These are phyloP conservation scores for Aspergillus spinulosporus DNA, from an alignment of 2,329 filamentous ascomycete species.

Conservation along the genomic window DNA sequence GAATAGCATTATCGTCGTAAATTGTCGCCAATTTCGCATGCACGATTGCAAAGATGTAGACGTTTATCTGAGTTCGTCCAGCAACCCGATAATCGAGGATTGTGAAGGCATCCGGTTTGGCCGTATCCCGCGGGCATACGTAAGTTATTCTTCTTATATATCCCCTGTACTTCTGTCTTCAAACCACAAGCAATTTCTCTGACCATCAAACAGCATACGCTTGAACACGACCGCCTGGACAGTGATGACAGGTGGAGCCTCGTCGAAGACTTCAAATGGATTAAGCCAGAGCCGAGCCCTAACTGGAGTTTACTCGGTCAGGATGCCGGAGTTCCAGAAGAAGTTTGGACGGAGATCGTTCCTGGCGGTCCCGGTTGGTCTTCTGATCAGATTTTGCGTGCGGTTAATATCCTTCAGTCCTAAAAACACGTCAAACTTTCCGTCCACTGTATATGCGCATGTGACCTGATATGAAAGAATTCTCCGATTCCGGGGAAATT, in stretches of 20 bases:
- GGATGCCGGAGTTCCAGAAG: conserved; percentile 58
- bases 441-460: neutral
- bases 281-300: conserved; percentile 80
- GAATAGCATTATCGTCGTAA: conserved; percentile 74
- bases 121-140: conserved; percentile 68
- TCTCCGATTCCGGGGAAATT: neutral
- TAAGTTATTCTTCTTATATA: conserved; percentile 46
- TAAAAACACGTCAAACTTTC: neutral
- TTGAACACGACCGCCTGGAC: conserved; percentile 33
- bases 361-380: conserved; percentile 63
- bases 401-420: conserved; percentile 28
- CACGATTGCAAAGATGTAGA: conserved; percentile 81
- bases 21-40: conserved; percentile 85
- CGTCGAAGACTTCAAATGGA: conserved; percentile 97
- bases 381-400: conserved; percentile 63
- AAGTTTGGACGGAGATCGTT: conserved; percentile 69
- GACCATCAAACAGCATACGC: conserved; percentile 23
- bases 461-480: neutral
- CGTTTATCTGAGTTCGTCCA: conserved; percentile 78
- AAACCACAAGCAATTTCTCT: neutral
- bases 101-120: conserved; percentile 78
- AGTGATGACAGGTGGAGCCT: conserved; percentile 75
- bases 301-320: conserved; percentile 76
- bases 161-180: conserved; percentile 1
- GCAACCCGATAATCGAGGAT: conserved; percentile 91